These are phyloP conservation scores for Vigna radiata DNA, from an alignment of 306 rosid species.

Conservation along the genomic window DNA sequence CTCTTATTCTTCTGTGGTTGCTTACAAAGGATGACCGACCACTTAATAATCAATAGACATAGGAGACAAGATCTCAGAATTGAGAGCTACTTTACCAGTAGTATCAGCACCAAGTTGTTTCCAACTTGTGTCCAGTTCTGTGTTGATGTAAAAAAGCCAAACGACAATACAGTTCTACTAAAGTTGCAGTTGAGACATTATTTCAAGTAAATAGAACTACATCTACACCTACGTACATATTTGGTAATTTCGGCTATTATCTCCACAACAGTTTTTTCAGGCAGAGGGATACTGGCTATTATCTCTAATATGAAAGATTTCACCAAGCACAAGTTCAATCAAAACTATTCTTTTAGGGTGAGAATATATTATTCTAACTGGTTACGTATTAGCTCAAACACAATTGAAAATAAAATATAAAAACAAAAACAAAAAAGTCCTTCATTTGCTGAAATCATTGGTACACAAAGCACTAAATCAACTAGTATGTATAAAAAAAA, in stretches of 20 bases:
- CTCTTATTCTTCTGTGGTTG: too few relatives aligned
- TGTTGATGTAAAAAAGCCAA: slow-evolving; percentile 16
- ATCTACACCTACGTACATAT: slow-evolving; percentile 98
- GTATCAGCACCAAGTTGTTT: slow-evolving; percentile 75
- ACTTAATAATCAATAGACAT: too few relatives aligned
- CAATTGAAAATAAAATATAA: not conserved
- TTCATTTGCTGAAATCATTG: slow-evolving; percentile 8
- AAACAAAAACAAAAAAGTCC: not conserved
- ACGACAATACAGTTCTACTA: slow-evolving; percentile 22
- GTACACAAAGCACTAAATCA: too few relatives aligned
- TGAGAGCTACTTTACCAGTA: slow-evolving; percentile 85
- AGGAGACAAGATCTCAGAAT: slow-evolving; percentile 59
- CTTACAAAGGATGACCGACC: too few relatives aligned
- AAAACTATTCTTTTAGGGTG: not conserved
- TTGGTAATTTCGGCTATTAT: slow-evolving; percentile 88
- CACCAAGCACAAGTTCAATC: not conserved
- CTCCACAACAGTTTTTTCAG: slow-evolving; percentile 79
- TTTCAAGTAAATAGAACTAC: slow-evolving; percentile 31
- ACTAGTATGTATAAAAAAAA: too few relatives aligned
- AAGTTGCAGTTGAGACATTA: slow-evolving; percentile 19
- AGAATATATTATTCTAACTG: not conserved
- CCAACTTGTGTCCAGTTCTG: slow-evolving; percentile 96
- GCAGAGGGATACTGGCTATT: slow-evolving; percentile 82
- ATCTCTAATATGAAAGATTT: too few relatives aligned
- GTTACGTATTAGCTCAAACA: slow-evolving; percentile 34